phyloP scores from a whole-genome alignment of 495 filamentous ascomycete genomes.

The Hypoxylon intermedium region DNA sequence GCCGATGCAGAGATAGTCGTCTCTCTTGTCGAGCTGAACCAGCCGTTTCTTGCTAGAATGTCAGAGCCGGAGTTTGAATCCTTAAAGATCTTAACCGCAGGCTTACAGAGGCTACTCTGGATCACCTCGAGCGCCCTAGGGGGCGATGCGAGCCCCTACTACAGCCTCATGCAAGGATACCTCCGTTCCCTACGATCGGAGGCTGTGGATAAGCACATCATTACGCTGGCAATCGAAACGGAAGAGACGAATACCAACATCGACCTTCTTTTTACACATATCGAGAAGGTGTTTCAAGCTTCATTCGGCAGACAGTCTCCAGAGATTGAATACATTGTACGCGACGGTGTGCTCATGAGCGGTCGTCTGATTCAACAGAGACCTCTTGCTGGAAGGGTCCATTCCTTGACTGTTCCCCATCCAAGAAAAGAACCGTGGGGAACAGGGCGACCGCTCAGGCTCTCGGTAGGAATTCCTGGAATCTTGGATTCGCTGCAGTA shows the following conservation, averaged over 20 bases:
- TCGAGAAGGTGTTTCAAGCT: too few relatives aligned
- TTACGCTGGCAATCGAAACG: not conserved
- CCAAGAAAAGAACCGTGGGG: slow-evolving; percentile 19
- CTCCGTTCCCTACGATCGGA: not conserved
- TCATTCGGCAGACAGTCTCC: too few relatives aligned
- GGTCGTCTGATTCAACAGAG: too few relatives aligned
- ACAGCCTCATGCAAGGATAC: not conserved
- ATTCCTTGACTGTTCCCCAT: not conserved
- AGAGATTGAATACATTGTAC: too few relatives aligned
- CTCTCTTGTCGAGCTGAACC: not conserved
- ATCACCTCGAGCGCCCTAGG: not conserved
- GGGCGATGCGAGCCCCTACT: not conserved
- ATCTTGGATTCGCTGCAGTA: slow-evolving; percentile 29
- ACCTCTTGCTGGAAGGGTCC: not conserved
- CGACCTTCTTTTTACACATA: not conserved
- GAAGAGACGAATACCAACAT: not conserved
- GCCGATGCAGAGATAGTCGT: not conserved
- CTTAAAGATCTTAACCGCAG: not conserved
- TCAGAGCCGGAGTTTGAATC: not conserved
- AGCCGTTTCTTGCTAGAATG: not conserved
- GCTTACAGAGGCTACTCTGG: not conserved
- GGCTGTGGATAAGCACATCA: not conserved
- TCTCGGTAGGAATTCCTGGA: slow-evolving; percentile 25
- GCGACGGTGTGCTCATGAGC: too few relatives aligned
- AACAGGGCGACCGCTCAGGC: slow-evolving; percentile 13